Conservation (phyloP, 1,284 basidiomycete species). For the Pseudozyma sp. region DNA sequence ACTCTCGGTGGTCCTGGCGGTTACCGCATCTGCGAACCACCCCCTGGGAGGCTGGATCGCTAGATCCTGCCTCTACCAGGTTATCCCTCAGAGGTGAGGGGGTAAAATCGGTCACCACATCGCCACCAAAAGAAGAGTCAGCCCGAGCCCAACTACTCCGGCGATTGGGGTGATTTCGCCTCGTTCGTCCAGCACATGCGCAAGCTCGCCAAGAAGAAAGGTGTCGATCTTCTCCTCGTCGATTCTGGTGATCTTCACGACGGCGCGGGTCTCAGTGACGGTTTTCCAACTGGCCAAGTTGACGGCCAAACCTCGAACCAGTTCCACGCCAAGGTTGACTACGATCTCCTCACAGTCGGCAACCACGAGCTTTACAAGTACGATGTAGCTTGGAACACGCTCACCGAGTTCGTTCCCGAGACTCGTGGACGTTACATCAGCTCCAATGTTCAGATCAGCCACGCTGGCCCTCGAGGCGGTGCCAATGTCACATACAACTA, state of each 20-base stretch:
- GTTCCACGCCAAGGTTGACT: constrained; percentile 77
- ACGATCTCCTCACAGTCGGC: constrained; percentile 85
- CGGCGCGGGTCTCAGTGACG: constrained; percentile 65
- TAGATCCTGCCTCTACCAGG: too few species aligned
- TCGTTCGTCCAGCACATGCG: constrained; percentile 64
- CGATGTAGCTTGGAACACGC: constrained; percentile 80
- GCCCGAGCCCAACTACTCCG: constrained; percentile 67
- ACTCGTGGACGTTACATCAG: constrained; percentile 52
- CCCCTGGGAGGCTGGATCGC: too few species aligned
- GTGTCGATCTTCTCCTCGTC: constrained; percentile 64
- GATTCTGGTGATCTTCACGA: constrained; percentile 66
- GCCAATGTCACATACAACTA: constrained; percentile 47
- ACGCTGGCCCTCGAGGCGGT: constrained; percentile 28
- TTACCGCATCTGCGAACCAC: too few species aligned
- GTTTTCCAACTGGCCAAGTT: constrained; percentile 45
- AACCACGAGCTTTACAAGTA: constrained; percentile 90
- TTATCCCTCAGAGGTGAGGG: too few species aligned
- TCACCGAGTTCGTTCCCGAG: constrained; percentile 78
- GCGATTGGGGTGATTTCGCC: constrained; percentile 67
- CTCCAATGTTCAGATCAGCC: constrained; percentile 57
- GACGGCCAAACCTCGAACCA: constrained; percentile 61
- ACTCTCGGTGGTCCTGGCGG: too few species aligned
- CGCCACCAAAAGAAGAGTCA: constrained; percentile 59
- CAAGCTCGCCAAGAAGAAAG: constrained; percentile 51
- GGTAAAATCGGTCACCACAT: too few species aligned